Evolutionary conservation across 768 basidiomycete genomes (phyloP), one percentile per base, ranked within the genome.

Genomic region (Xerocomellus amylosporus): DNA sequence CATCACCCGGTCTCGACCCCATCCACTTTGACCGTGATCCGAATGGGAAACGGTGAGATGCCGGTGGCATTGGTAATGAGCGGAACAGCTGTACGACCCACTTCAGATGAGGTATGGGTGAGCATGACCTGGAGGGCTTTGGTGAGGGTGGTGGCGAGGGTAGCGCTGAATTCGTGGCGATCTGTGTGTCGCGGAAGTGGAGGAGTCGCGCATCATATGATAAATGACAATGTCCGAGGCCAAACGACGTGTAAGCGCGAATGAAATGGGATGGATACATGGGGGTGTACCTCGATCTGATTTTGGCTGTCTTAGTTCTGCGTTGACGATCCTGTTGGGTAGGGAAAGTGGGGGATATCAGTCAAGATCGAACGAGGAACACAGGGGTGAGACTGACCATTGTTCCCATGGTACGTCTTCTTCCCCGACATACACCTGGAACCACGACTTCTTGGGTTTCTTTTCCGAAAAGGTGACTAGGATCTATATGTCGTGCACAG

Each of bases 361-460:
- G 13, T 33, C 31, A 37, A 31, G 37, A 26, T 24, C 15, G 34
- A 24, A 50, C 4, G 41, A 50, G 37, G 30, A 38, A 45, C 34
- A n/a, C 14, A 34, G 42, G 42, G 5, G 22, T 14, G 42, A 22
- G 24, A 60, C 75, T 7, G 13, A 89, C 90, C 90, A 93, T 71
- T 89, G 84, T 67, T 93, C 91, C 90, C 90, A 93, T 49, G 89
- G 83, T 14, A 91, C 82, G 24, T 92, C 88, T 65, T 93, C 90
- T 72, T 93, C 87, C 2, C 79, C 85, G 60, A 79, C 76, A 38
- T 84, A 84, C 12, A 82, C 81, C 48, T 79, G 79, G 61, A 90
- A 88, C 90, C 90, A 91, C 15, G 82, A 80, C 70, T 89, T 92
- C 71, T 85, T 87, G 10, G 82, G 81, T 45, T 82, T 79, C 67